Evolutionary conservation across 805 yeast genomes (phyloP).

Genomic region (Scheffersomyces lignosus): DNA sequence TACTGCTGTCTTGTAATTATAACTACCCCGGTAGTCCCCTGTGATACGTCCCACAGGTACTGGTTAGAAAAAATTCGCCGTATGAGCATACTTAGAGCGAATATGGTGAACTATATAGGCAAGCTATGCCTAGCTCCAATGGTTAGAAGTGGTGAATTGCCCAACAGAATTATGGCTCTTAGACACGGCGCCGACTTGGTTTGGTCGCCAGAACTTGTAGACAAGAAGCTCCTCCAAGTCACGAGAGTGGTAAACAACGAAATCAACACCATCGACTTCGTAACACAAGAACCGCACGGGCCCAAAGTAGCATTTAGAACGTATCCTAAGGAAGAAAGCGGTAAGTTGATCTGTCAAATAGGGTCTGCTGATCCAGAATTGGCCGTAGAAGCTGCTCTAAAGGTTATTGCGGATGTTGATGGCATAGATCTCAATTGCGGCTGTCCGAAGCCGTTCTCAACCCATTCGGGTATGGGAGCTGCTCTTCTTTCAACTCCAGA

Average conservation of each 20-base stretch:
- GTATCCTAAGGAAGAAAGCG: conserved; percentile 57
- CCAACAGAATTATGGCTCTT: conserved; percentile 78
- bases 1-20: too few species aligned
- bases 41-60: too few species aligned
- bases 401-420: conserved; percentile 81
- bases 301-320: conserved; percentile 74
- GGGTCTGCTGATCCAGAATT: conserved; percentile 83
- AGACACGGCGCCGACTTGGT: conserved; percentile 90
- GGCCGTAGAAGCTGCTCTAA: conserved; percentile 85
- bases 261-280: conserved; percentile 61
- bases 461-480: conserved; percentile 98
- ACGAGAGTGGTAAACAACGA: conserved; percentile 58
- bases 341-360: conserved; percentile 78
- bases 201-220: conserved; percentile 93
- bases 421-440: conserved; percentile 96
- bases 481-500: conserved; percentile 85
- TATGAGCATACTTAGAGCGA: not conserved
- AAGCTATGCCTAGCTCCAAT: conserved; percentile 90
- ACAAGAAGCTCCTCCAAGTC: conserved; percentile 75
- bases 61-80: too few species aligned
- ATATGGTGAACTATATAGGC: conserved; percentile 69
- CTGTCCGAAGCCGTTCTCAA: conserved; percentile 93
- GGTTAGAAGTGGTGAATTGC: conserved; percentile 96
- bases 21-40: too few species aligned
- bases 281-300: conserved; percentile 42